A percentile compares a stretch with the other conserved stretches of the same genome.
phyloP scores from a whole-genome alignment of 2,329 filamentous ascomycete genomes.

The Pseudogymnoascus sp. region DNA sequence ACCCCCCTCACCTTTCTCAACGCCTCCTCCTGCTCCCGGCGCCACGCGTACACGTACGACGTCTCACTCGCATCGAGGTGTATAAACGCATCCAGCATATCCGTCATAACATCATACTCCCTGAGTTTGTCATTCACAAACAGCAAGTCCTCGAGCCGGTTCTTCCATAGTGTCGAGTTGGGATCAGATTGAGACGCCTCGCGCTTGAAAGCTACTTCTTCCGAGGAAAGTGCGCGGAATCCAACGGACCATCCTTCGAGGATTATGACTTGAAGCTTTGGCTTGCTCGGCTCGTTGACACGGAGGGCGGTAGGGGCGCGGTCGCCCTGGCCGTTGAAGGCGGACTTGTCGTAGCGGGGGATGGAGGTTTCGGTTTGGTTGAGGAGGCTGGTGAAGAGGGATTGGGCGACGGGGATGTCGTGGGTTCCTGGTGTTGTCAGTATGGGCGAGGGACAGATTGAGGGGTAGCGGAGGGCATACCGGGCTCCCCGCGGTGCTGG shows the following conservation, averaged over 20 bases:
- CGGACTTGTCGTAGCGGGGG: conserved; percentile 59
- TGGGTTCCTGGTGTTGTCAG: conserved; percentile 40
- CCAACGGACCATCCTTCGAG: conserved; percentile 70
- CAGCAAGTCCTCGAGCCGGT: conserved; percentile 45
- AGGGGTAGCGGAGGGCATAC: conserved; percentile 18
- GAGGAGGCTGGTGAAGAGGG: conserved; percentile 45
- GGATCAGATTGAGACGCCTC: conserved; percentile 23
- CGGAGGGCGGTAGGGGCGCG: conserved; percentile 46
- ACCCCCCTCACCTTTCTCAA: conserved; percentile 46
- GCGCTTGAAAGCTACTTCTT: conserved; percentile 37
- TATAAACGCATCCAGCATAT: conserved; percentile 53
- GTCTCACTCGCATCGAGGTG: conserved; percentile 56
- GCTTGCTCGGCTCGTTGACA: conserved; percentile 28
- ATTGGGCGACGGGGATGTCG: conserved; percentile 47
- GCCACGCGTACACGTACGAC: conserved; percentile 58
- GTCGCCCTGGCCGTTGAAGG: conserved; percentile 55
- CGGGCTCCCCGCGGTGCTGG: conserved; percentile 58
- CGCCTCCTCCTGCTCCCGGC: conserved; percentile 53
- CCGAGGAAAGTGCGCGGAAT: conserved; percentile 44
- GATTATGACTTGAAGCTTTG: conserved; percentile 42
- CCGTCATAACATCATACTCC: conserved; percentile 50
- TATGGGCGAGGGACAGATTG: neutral
- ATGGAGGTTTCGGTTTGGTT: conserved; percentile 40
- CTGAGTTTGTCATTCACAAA: conserved; percentile 51
- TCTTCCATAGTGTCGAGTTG: conserved; percentile 38